Base-by-base conservation (phyloP, 352 stramenopile genomes). In the Phytophthora vignae region DNA sequence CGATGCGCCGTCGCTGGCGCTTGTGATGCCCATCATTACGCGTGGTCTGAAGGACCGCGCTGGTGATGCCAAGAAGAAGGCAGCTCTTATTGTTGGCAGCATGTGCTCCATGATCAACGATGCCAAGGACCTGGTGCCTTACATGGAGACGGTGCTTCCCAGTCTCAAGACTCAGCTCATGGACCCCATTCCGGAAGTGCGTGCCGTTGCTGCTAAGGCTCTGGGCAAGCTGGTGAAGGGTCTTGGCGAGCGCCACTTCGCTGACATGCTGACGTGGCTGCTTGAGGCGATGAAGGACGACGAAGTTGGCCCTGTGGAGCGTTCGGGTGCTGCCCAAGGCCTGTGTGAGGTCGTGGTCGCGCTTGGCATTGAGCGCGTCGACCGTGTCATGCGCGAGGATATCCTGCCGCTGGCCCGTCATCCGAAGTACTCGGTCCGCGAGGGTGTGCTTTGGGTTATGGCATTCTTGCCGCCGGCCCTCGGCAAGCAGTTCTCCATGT, bases 31-130 rank as follows among this genome's bases (percentile, higher is more conserved):
- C 22, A 98, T 99, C 65, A 91, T 99, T 58, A 96, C 98, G 63
- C 94, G 98, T 25, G 98, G 98, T 25, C 79, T 99, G n/a, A 97
- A 96, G 67, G 98, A 99, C 76, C 92, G 98, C 46, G 88, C 83
- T 36, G 97, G 97, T 53, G 98, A 99, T 56, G 95, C 97, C 12
- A 99, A 99, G 86, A 98, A 99, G 66, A 99, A 99, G 78, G 97
- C 97, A 25, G 98, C 98, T 5, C 83, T 99, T 4, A 99, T 99
- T 74, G 97, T 98, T 19, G 98, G 98, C 60, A 99, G 99, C 72
- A 99, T 99, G 82, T 99, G 96, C 72, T 97, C 94, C 5, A 99
- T 99, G 97, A 98, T 99, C 52, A 98, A 98, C 74, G 97, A 99
- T 78, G 80, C 97, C 22, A 97, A 98, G 82, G 97, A 99, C 76